Base-by-base conservation (phyloP, 2,329 filamentous ascomycete species). In the Boeremia exigua region DNA sequence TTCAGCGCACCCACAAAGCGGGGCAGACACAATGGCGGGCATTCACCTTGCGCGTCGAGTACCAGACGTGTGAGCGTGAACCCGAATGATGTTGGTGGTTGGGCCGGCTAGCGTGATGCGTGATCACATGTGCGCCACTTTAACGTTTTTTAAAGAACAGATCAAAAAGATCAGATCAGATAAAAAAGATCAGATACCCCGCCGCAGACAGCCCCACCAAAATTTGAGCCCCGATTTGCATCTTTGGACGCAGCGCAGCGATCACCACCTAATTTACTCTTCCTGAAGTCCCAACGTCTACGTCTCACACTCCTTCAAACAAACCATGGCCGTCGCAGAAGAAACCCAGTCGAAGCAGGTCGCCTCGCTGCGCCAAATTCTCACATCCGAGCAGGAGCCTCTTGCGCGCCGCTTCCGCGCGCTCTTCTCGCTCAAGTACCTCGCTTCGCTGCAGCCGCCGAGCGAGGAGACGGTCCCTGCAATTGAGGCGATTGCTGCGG, bases 371-470 rank as follows among this genome's bases (percentile, higher is more conserved):
- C 88, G 92, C 71, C 84, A 89, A 70, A 90, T 88, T 56, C 86
- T 99, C 57, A 88, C 84, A 68, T 89, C 90, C 44, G 95, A 98
- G 80, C 79, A 84, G 12, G 89, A 90, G 59, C 87, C 93, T 40
- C 89, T 99, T 50, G 89, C 93, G 34, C 84, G 91, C 61, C 92
- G 95, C 61, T 99, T 98, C 79, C 92, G 95, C 68, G 94, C 95
- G 38, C 90, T 99, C 67, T 99, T 99, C 81, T 97, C 94, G 15
- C 87, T 99, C 58, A 99, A 99, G 81, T 91, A 98, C 75, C 81
- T 98, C 58, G 94, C 95, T 43, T 88, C 85, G 55, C 85, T 88
- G 62, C 76, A 83, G 33, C 84, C 84, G 9, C 77, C 84, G 1
- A 85, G 81, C 27, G 75, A 80, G 37, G 78, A 86, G 62, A 84